Conservation (phyloP, 139 green algal species). For the Coelastrella sp. region DNA sequence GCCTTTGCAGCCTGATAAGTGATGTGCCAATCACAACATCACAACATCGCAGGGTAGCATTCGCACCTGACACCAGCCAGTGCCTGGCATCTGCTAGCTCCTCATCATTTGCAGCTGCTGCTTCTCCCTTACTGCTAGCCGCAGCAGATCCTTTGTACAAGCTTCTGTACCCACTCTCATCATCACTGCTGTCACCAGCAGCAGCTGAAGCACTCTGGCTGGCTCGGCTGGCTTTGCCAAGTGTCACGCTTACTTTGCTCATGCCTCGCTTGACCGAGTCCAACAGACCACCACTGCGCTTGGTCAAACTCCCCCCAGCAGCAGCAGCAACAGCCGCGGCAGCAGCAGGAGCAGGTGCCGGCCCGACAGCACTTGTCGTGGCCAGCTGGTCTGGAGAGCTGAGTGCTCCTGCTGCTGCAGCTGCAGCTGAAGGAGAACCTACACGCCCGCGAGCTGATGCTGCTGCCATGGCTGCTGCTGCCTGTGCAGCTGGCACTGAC, state of each 20-base stretch:
- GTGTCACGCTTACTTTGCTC: neutral
- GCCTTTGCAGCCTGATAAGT: too few relatives aligned
- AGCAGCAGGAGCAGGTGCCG: neutral
- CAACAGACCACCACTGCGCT: neutral
- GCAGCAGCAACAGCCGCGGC: neutral
- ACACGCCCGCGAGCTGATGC: neutral
- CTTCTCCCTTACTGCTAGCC: neutral
- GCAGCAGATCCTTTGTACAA: neutral
- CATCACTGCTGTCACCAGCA: neutral
- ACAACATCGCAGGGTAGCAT: too few relatives aligned
- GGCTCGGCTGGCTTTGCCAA: neutral
- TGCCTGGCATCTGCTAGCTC: conserved; percentile 19
- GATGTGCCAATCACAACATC: neutral
- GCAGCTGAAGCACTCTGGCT: neutral
- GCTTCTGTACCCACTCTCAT: neutral
- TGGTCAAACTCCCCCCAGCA: neutral
- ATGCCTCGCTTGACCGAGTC: neutral
- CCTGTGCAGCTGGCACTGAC: neutral
- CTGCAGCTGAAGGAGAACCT: neutral
- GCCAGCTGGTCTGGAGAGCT: neutral
- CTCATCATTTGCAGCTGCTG: neutral
- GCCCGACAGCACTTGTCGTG: too few relatives aligned
- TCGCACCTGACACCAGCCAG: conserved; percentile 38
- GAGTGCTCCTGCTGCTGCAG: neutral
- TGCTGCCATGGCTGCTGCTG: neutral